Evolutionary conservation across 106 monocot species (phyloP).

Genomic region (Dendrobium nobile): DNA sequence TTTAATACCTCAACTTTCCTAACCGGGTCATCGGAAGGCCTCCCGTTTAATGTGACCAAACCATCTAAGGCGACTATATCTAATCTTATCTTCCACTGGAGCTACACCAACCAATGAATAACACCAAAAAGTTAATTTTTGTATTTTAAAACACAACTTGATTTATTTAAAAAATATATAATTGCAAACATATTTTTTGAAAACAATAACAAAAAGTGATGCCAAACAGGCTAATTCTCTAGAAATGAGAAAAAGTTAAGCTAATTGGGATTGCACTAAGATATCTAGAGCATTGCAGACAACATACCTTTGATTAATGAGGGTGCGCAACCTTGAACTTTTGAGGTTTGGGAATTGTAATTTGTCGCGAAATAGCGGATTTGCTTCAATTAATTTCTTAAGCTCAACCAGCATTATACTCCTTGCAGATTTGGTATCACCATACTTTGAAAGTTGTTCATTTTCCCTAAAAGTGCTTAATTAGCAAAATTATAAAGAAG

Average conservation of each 20-base stretch:
- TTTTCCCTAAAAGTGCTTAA: slow-evolving; percentile 51
- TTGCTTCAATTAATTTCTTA: slow-evolving; percentile 89
- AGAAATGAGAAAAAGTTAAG: neutral
- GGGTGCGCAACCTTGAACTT: slow-evolving; percentile 62
- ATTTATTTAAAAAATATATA: neutral
- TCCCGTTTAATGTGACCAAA: too few species aligned
- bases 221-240: neutral
- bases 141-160: neutral
- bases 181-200: neutral
- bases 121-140: too few species aligned
- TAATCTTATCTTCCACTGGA: too few species aligned
- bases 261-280: neutral
- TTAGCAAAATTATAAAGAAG: neutral
- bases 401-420: slow-evolving; percentile 75
- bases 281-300: neutral
- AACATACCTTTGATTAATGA: slow-evolving; percentile 85
- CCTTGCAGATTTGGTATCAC: slow-evolving; percentile 84
- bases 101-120: too few species aligned
- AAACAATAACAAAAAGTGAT: neutral
- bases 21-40: too few species aligned
- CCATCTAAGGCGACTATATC: too few species aligned
- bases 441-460: slow-evolving; percentile 83
- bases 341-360: slow-evolving; percentile 71
- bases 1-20: too few species aligned
- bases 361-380: slow-evolving; percentile 86